phyloP scores from a whole-genome alignment of 148 eudicot species.

The Dysphania ambrosioides region DNA sequence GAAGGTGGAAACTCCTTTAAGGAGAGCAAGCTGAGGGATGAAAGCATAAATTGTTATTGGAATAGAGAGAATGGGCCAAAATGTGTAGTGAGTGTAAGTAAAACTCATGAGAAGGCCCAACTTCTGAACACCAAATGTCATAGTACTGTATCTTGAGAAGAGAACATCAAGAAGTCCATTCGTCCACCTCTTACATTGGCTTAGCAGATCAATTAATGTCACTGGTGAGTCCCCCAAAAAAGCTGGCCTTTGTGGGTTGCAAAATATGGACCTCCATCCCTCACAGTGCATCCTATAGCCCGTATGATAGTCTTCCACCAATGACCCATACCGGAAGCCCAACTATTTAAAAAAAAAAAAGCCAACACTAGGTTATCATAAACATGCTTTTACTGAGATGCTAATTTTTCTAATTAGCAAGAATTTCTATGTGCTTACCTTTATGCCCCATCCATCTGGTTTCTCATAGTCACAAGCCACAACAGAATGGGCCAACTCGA shows the following conservation, averaged over 20 bases:
- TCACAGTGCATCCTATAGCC: conserved; percentile 53
- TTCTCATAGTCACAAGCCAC: conserved; percentile 39
- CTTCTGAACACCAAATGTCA: conserved; percentile 37
- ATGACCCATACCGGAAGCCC: conserved; percentile 65
- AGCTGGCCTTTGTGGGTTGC: conserved; percentile 48
- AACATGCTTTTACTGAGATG: too few relatives aligned
- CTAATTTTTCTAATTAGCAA: too few relatives aligned
- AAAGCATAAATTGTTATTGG: conserved; percentile 53
- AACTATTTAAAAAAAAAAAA: conserved; percentile 32
- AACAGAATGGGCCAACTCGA: conserved; percentile 36
- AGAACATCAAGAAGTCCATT: conserved; percentile 53
- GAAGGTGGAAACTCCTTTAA: conserved; percentile 46
- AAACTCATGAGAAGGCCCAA: conserved; percentile 48
- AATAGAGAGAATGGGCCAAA: conserved; percentile 40
- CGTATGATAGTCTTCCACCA: conserved; percentile 54
- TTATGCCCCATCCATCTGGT: conserved; percentile 38
- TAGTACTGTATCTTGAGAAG: conserved; percentile 37
- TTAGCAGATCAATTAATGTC: conserved; percentile 36
- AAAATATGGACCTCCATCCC: conserved; percentile 57
- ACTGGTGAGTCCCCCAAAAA: conserved; percentile 57
- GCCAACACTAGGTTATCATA: too few relatives aligned
- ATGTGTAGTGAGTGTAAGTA: conserved; percentile 34
- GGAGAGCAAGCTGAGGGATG: conserved; percentile 58
- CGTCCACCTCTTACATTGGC: conserved; percentile 51
- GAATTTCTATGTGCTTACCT: too few relatives aligned